Evolutionary conservation across 2,329 filamentous ascomycete species (phyloP).

Genomic region (Sporothrix mexicana): DNA sequence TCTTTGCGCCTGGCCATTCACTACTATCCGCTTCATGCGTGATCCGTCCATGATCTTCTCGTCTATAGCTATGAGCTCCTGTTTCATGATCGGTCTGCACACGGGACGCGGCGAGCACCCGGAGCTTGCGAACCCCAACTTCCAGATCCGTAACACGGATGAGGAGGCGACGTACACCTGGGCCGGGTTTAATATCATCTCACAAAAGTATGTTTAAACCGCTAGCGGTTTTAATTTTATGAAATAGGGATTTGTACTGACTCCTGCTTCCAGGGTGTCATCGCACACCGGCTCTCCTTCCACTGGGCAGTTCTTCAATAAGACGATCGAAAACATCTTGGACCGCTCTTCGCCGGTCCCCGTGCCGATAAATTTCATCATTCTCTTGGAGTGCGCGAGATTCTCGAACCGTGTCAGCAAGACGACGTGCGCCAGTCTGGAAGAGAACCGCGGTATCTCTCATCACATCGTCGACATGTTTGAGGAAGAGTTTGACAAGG

Average conservation of each 20-base stretch:
- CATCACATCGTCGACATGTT: conserved; percentile 55
- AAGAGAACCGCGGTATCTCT: conserved; percentile 54
- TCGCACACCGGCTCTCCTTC: conserved; percentile 55
- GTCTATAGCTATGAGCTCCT: conserved; percentile 55
- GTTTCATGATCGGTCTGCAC: conserved; percentile 57
- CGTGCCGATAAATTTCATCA: conserved; percentile 53
- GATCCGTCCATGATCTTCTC: conserved; percentile 58
- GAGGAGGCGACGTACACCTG: conserved; percentile 61
- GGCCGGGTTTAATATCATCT: conserved; percentile 59
- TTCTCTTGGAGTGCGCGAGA: conserved; percentile 57
- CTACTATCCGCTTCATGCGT: conserved; percentile 57
- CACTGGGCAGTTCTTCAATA: conserved; percentile 54
- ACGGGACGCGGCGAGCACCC: conserved; percentile 58
- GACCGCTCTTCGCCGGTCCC: conserved; percentile 48
- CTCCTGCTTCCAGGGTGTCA: conserved; percentile 40
- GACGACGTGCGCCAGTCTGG: conserved; percentile 55
- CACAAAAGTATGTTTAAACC: conserved; percentile 51
- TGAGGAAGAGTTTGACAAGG: conserved; percentile 59
- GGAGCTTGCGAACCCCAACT: conserved; percentile 54
- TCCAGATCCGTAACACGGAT: conserved; percentile 53
- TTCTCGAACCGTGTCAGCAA: conserved; percentile 58
- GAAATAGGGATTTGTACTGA: conserved; percentile 15
- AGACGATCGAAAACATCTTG: conserved; percentile 55
- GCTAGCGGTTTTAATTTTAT: not conserved
- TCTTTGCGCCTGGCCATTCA: conserved; percentile 58